These are phyloP conservation scores for Coemansia sp. DNA, from an alignment of 192 early-diverging fungal species.

Conservation along the genomic window DNA sequence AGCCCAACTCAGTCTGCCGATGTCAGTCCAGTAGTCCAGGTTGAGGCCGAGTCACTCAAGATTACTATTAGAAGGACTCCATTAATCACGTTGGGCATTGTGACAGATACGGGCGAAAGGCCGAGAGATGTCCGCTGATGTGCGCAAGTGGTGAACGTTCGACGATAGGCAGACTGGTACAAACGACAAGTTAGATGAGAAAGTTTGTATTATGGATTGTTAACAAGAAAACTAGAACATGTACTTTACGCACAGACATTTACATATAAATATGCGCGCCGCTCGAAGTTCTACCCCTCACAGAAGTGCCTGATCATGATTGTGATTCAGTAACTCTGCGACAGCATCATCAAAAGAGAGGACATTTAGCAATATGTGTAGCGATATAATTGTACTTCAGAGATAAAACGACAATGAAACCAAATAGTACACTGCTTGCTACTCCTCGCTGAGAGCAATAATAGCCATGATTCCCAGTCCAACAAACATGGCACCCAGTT, in stretches of 20 bases:
- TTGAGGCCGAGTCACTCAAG: conserved; percentile 37
- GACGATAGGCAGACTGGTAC: too few relatives aligned
- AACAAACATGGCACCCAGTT: conserved; percentile 71
- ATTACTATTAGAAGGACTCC: conserved; percentile 25
- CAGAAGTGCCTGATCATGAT: too few relatives aligned
- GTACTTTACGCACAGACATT: too few relatives aligned
- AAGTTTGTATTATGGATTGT: too few relatives aligned
- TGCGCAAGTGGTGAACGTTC: too few relatives aligned
- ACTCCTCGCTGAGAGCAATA: conserved; percentile 73
- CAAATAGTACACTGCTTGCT: not conserved
- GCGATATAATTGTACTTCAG: not conserved
- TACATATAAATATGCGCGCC: too few relatives aligned
- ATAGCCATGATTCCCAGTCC: conserved; percentile 74
- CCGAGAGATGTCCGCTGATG: too few relatives aligned
- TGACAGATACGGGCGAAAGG: too few relatives aligned
- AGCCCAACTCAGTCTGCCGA: not conserved
- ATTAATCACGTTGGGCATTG: conserved; percentile 21
- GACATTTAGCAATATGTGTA: not conserved
- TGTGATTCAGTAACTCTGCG: too few relatives aligned
- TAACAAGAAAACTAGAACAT: too few relatives aligned
- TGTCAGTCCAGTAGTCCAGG: conserved; percentile 31
- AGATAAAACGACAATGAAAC: not conserved
- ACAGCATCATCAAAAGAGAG: conserved; percentile 17
- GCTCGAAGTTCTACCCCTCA: too few relatives aligned
- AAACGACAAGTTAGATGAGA: too few relatives aligned